Evolutionary conservation across 805 yeast genomes (phyloP).

Genomic region (Pichia scutulata): DNA sequence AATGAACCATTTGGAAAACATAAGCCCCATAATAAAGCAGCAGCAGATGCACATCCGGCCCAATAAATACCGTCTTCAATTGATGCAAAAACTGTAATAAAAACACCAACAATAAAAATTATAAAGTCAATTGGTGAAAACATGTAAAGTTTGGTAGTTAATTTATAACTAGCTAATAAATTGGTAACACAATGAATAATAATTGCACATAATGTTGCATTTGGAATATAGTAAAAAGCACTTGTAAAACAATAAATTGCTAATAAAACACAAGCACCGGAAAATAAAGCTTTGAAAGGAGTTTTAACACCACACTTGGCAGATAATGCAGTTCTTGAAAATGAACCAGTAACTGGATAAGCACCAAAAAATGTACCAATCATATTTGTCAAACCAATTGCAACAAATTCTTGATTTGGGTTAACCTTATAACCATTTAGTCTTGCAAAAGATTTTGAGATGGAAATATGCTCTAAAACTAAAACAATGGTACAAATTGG

Average conservation of each 20-base stretch:
- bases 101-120: slow-evolving; percentile 62
- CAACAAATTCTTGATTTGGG: slow-evolving; percentile 90
- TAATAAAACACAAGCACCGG: slow-evolving; percentile 79
- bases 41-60: slow-evolving; percentile 81
- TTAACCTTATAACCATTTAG: slow-evolving; percentile 81
- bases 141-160: slow-evolving; percentile 62
- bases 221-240: slow-evolving; percentile 83
- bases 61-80: slow-evolving; percentile 88
- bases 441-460: slow-evolving; percentile 87
- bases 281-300: slow-evolving; percentile 87
- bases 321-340: slow-evolving; percentile 86
- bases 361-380: slow-evolving; percentile 88
- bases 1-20: slow-evolving; percentile 79
- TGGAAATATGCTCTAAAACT: slow-evolving; percentile 85
- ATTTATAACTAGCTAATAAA: slow-evolving; percentile 60
- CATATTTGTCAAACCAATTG: slow-evolving; percentile 85
- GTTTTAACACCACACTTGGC: slow-evolving; percentile 93
- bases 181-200: slow-evolving; percentile 94
- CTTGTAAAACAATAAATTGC: slow-evolving; percentile 78
- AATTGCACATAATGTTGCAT: slow-evolving; percentile 76
- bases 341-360: slow-evolving; percentile 93
- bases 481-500: slow-evolving; percentile 84
- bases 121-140: slow-evolving; percentile 67
- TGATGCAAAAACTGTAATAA: slow-evolving; percentile 66
- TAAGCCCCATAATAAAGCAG: slow-evolving; percentile 60